phyloP scores from a whole-genome alignment of 352 stramenopile genomes.

The Phytophthora pluvialis region DNA sequence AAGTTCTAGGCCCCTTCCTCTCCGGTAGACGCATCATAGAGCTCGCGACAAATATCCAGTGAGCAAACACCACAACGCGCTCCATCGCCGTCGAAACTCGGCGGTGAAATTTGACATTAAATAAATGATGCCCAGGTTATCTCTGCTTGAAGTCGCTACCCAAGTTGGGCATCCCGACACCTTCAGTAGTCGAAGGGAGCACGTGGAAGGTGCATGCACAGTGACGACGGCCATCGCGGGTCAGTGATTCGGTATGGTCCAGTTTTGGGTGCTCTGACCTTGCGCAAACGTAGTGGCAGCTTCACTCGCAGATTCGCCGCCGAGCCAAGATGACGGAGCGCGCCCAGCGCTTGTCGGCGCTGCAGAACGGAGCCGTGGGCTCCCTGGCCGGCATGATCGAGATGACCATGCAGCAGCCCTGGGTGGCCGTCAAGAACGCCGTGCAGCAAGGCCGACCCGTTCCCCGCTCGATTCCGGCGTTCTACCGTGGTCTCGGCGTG shows the following conservation, averaged over 20 bases:
- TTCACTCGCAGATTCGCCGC: slow-evolving; percentile 12
- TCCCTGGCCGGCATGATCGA: slow-evolving; percentile 85
- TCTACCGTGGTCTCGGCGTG: slow-evolving; percentile 83
- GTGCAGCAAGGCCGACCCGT: slow-evolving; percentile 78
- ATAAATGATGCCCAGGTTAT: too few species aligned
- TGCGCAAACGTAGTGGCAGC: background rate
- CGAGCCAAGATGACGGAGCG: slow-evolving; percentile 46
- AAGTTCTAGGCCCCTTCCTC: slow-evolving; percentile 29
- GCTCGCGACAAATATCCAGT: slow-evolving; percentile 12
- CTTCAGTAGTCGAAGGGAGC: slow-evolving; percentile 15
- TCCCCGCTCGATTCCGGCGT: slow-evolving; percentile 56
- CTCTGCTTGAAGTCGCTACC: too few species aligned
- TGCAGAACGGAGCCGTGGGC: slow-evolving; percentile 79
- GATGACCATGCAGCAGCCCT: slow-evolving; percentile 82
- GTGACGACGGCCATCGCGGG: slow-evolving; percentile 12
- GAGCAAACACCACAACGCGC: slow-evolving; percentile 13
- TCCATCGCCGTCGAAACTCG: background rate
- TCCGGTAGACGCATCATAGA: slow-evolving; percentile 26
- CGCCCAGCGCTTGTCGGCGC: slow-evolving; percentile 61
- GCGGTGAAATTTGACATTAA: background rate
- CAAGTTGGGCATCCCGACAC: too few species aligned
- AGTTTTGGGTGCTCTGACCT: background rate
- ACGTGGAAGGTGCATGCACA: slow-evolving; percentile 6
- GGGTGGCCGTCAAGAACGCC: slow-evolving; percentile 85
- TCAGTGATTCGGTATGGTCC: slow-evolving; percentile 21